A percentile compares a stretch with the other conserved stretches of the same genome.
These are phyloP conservation scores for Amborella trichopoda DNA, from an alignment of 164 flowering plant species.

Conservation along the genomic window DNA sequence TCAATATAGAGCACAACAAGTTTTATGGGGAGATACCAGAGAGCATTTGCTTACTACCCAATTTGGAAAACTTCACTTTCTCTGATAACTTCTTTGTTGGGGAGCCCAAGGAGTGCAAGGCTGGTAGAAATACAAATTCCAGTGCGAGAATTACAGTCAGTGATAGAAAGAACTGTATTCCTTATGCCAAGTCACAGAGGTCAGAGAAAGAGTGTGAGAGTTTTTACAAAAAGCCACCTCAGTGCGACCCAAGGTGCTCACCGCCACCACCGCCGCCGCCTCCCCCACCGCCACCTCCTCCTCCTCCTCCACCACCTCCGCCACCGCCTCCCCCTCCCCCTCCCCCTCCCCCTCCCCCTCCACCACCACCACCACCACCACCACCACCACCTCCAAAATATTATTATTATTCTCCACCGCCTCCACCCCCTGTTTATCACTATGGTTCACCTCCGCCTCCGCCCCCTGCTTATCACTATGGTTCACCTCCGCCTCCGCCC, in stretches of 20 bases:
- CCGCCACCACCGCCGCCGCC: conserved; percentile 2
- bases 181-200: conserved; percentile 31
- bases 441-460: conserved; percentile 7
- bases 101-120: conserved; percentile 38
- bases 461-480: conserved; percentile 4
- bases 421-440: conserved; percentile 9
- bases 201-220: conserved; percentile 39
- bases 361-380: conserved; percentile 17
- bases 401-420: conserved; percentile 2
- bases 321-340: too few species aligned
- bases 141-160: conserved; percentile 7
- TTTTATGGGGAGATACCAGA: conserved; percentile 56
- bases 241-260: conserved; percentile 18
- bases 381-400: conserved; percentile 14
- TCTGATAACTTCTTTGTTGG: conserved; percentile 63
- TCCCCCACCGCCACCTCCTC: not conserved
- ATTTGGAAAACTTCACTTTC: conserved; percentile 36
- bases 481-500: not conserved
- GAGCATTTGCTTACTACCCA: conserved; percentile 39
- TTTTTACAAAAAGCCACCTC: conserved; percentile 29
- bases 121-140: too few species aligned
- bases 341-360: conserved; percentile 17
- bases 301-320: not conserved
- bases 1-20: conserved; percentile 58
- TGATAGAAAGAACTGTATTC: conserved; percentile 44